A percentile compares a stretch with the other conserved stretches of the same genome.
Evolutionary conservation across 2,329 filamentous ascomycete genomes (phyloP).

Genomic region (Penicillium expansum): DNA sequence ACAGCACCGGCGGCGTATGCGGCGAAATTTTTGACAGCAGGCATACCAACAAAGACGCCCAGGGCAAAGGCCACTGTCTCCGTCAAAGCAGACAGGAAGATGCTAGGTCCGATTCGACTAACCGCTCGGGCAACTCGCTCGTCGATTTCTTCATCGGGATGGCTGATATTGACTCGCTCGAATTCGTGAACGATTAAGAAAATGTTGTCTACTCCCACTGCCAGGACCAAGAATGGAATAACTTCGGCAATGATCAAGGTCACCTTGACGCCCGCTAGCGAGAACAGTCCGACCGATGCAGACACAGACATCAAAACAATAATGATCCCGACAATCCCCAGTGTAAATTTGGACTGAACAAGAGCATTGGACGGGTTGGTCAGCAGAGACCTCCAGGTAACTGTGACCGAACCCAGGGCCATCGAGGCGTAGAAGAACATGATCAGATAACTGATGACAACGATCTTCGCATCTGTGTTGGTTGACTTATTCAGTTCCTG

Average conservation of each 20-base stretch:
- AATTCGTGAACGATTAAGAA: conserved; percentile 99
- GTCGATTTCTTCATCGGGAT: conserved; percentile 84
- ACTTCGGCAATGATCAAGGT: conserved; percentile 98
- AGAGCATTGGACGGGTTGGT: conserved; percentile 79
- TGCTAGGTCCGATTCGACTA: conserved; percentile 96
- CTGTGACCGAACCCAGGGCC: conserved; percentile 81
- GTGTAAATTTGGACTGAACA: conserved; percentile 93
- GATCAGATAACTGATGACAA: conserved; percentile 93
- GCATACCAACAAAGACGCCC: conserved; percentile 94
- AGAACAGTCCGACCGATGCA: conserved; percentile 91
- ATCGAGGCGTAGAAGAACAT: conserved; percentile 98
- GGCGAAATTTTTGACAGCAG: conserved; percentile 94
- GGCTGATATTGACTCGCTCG: conserved; percentile 86
- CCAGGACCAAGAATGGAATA: conserved; percentile 93
- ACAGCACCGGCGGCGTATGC: conserved; percentile 95
- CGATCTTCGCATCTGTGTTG: conserved; percentile 96
- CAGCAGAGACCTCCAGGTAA: conserved; percentile 73
- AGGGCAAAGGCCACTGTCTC: conserved; percentile 92
- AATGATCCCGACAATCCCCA: conserved; percentile 89
- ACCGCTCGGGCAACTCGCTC: conserved; percentile 81
- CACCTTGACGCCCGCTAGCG: conserved; percentile 85
- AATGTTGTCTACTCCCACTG: conserved; percentile 97
- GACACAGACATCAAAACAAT: conserved; percentile 98
- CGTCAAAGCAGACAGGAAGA: conserved; percentile 88
- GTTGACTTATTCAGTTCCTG: conserved; percentile 96